These are phyloP conservation scores for Colletotrichum sp. DNA, from an alignment of 2,329 filamentous ascomycete genomes.

Conservation along the genomic window DNA sequence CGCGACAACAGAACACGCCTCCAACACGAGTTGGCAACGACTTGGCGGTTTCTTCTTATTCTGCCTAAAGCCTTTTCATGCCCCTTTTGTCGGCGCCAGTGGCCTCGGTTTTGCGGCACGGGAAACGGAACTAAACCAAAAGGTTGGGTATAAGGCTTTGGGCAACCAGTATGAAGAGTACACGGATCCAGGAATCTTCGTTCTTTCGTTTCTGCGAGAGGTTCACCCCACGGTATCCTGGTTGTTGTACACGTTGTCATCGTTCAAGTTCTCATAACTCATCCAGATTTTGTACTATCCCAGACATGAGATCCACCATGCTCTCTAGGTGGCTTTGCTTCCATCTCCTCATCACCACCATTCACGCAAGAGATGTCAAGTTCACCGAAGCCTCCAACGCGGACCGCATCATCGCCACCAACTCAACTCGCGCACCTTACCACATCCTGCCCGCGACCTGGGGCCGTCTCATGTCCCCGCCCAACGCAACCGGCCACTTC, in stretches of 20 bases:
- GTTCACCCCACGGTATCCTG: rapidly evolving
- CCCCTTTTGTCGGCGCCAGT: no score
- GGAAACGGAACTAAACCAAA: no score
- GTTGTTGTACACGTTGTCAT: rapidly evolving
- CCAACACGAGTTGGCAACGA: background rate
- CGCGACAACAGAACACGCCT: background rate
- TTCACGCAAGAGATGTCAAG: background rate
- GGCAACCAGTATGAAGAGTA: no score
- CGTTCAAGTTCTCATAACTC: background rate
- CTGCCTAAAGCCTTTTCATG: background rate
- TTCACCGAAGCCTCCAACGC: background rate
- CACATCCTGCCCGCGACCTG: background rate
- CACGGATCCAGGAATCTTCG: rapidly evolving
- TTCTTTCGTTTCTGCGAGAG: rapidly evolving
- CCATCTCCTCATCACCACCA: background rate
- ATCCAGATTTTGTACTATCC: rapidly evolving
- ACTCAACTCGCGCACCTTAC: background rate
- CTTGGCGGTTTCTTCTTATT: background rate
- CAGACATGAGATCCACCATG: background rate
- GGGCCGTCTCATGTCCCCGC: background rate
- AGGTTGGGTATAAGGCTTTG: background rate
- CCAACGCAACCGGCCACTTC: background rate
- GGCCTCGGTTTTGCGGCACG: no score
- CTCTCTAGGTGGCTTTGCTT: rapidly evolving
- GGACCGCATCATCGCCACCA: background rate